Base-by-base conservation (phyloP, 129 eudicot species). In the Kitagawia praeruptora region DNA sequence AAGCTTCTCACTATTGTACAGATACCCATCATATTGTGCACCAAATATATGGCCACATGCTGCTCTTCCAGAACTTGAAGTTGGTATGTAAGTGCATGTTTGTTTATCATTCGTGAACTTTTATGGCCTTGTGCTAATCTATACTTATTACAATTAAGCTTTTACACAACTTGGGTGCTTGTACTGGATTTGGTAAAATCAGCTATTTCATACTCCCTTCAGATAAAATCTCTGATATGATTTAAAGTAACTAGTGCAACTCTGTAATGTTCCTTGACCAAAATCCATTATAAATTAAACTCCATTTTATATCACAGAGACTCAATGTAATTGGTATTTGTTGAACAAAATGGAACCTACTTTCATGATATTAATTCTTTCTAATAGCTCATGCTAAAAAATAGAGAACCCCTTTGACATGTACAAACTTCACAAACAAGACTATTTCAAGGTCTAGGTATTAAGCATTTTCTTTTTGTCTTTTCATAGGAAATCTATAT, bases 1-100 rank as follows among this genome's bases (percentile, higher is more conserved):
- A 77, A 75, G 25, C 51, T 70, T 70, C 41, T 41, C 28, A 8
- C 39, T 75, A 14, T 8, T 53, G 38, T 42, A n/a, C 73, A 94
- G 97, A 91, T 94, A 95, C 79, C 97, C 98, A 83, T 90, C 96
- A 70, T 95, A 95, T 77, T 95, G 98, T 89, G 98, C 97, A 78
- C 79, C 84, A 81, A 95, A 95, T 89, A 92, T 95, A 46, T 92
- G 98, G 98, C 98, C 97, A 78, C 79, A 79, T 45, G 82, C 56
- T 80, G 88, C 85, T 81, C 76, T 95, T 83, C 98, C 97, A 71
- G 98, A 95, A 87, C 92, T 95, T 66, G 96, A 95, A 90, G 83
- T 82, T 19, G 97, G 98, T 94, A 91, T 74, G 77, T 44, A 42
- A 45, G 58, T 74, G 8, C 38, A 74, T 79, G 87, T 61, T 39